Evolutionary conservation across 306 rosid genomes (phyloP), one percentile per base, ranked within the genome.

Genomic region (Prunus salicina): DNA sequence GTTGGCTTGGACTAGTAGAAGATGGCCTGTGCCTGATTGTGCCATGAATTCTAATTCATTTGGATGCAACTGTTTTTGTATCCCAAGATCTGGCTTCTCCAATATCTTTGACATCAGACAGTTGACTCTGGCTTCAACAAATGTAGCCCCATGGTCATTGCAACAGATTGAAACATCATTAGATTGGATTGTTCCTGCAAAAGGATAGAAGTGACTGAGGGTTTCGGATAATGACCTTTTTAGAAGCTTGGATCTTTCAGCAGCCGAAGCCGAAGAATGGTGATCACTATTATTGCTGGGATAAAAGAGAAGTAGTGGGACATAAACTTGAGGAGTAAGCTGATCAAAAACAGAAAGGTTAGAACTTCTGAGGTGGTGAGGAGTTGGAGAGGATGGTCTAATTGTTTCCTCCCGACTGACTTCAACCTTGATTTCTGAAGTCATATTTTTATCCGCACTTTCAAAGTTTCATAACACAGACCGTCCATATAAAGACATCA

Each of bases 371-470:
- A 67, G 75, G 72, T 75, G 20, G 0, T 47, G 43, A 14, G 80
- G 76, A 18, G 80, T 80, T 61, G 76, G 63, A 47, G 76, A 68
- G 10, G 67, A 80, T 49, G 84, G 84, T 24, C 53, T 69, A 27
- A 80, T 43, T 55, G 15, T 69, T 22, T 63, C 53, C 28, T 70
- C 62, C 20, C 12, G 9, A 2, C 43, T 69, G 11, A 73, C 60
- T 19, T 75, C 51, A 61, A 75, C 41, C 47, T 68, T 67, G n/a
- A 68, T 45, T 19, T 16, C 38, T 5, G 30, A 22, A 19, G 43
- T 38, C 43, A 38, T 38, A 38, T 7, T 38, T 38, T 38, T 38
- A 9, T 38, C 43, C 9, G 43, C 43, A 6, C 43, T 38, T 38
- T 38, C 43, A 38, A 38, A 38, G 43, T 7, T 38, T 8, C 43